A percentile compares a stretch with the other conserved stretches of the same genome.
Conservation (phyloP, 2,329 filamentous ascomycete species). For the Botrytis aclada region DNA sequence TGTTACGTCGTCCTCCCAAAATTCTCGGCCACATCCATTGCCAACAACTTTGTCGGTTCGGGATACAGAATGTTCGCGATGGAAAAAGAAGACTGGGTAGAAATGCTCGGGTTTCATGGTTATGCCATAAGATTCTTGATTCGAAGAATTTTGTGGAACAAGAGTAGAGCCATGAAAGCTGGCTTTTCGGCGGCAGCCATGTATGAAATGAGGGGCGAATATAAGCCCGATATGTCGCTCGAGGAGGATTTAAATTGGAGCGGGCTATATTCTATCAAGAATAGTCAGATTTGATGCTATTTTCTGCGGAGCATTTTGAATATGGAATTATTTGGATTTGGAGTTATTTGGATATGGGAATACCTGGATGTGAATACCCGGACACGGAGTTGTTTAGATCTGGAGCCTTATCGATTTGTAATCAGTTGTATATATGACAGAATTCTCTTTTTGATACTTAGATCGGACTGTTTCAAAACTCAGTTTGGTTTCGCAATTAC, state of each 20-base stretch:
- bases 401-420: background rate
- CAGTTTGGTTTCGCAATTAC: background rate
- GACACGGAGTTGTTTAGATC: background rate
- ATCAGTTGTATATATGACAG: too few species aligned
- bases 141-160: conserved; percentile 2
- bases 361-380: background rate
- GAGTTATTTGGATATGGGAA: background rate
- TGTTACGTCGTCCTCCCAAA: background rate
- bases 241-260: background rate
- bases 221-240: background rate
- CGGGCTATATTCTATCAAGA: conserved; percentile 4
- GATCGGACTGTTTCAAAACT: background rate
- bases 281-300: background rate
- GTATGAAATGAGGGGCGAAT: conserved; percentile 1
- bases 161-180: background rate
- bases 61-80: background rate
- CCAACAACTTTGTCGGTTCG: background rate
- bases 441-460: background rate
- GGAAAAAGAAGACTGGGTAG: conserved; percentile 5
- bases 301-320: background rate
- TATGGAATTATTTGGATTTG: background rate
- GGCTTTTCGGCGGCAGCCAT: background rate
- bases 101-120: background rate
- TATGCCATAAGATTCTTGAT: background rate
- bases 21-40: background rate